Evolutionary conservation across 140 eudicot species (phyloP).

Genomic region (Cichorium intybus): DNA sequence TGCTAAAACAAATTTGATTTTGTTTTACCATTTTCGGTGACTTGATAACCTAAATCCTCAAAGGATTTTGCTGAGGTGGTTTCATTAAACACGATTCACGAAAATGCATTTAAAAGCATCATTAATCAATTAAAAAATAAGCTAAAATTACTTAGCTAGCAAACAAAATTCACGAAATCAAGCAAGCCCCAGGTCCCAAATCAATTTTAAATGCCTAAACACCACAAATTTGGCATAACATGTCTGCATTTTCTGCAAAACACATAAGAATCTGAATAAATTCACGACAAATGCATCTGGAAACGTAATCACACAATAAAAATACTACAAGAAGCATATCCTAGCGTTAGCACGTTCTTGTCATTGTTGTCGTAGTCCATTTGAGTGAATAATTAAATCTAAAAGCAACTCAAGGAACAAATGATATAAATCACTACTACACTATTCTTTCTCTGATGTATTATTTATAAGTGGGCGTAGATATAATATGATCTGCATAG

Average conservation of each 20-base stretch:
- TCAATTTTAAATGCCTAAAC: conserved; percentile 11
- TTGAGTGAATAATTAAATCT: conserved; percentile 1
- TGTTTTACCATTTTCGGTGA: conserved; percentile 36
- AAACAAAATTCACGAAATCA: neutral
- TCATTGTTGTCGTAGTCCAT: conserved; percentile 40
- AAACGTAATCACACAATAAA: conserved; percentile 3
- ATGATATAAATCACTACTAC: neutral
- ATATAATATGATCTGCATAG: conserved; percentile 8
- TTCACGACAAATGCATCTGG: conserved; percentile 11
- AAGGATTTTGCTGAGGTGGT: conserved; percentile 84
- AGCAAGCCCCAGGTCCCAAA: conserved; percentile 17
- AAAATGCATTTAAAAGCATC: neutral
- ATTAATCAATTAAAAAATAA: neutral
- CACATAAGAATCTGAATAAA: neutral
- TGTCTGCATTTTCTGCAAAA: conserved; percentile 12
- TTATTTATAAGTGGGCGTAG: conserved; percentile 17
- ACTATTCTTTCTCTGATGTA: neutral
- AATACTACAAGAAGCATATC: neutral
- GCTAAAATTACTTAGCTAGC: conserved; percentile 9
- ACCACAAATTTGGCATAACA: neutral
- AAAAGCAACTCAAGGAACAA: conserved; percentile 6
- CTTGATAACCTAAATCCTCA: conserved; percentile 66
- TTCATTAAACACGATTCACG: conserved; percentile 47
- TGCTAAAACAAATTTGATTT: neutral
- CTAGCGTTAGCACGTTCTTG: conserved; percentile 28